phyloP scores from a whole-genome alignment of 1,284 basidiomycete genomes.

The Irpex sp. region DNA sequence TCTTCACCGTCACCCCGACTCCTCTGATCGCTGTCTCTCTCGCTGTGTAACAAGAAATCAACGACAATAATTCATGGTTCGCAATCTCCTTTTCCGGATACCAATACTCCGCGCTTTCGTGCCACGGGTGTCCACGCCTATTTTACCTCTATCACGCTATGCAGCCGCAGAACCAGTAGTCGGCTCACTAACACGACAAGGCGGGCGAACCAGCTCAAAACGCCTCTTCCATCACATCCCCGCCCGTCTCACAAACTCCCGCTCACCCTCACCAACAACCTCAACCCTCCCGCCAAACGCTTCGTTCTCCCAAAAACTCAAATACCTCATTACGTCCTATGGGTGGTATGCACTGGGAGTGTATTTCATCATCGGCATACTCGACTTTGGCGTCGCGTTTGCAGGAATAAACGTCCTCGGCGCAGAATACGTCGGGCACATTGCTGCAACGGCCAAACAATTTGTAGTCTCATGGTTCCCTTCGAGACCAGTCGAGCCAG shows the following conservation, averaged over 20 bases:
- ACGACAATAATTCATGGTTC: constrained; percentile 22
- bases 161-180: constrained; percentile 18
- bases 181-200: constrained; percentile 21
- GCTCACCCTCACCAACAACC: constrained; percentile 17
- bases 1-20: neutral
- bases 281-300: constrained; percentile 40
- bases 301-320: constrained; percentile 71
- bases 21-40: neutral
- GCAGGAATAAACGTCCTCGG: constrained; percentile 84
- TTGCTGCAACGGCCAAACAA: constrained; percentile 59
- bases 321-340: constrained; percentile 86
- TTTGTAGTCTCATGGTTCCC: constrained; percentile 40
- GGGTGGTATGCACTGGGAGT: constrained; percentile 92
- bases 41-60: neutral
- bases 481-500: constrained; percentile 58
- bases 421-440: constrained; percentile 81
- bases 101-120: constrained; percentile 30
- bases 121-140: constrained; percentile 33
- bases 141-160: constrained; percentile 35
- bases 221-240: constrained; percentile 51
- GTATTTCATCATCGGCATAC: constrained; percentile 66
- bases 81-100: constrained; percentile 28
- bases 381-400: constrained; percentile 86
- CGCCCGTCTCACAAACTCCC: constrained; percentile 34
- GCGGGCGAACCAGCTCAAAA: constrained; percentile 24